phyloP scores from a whole-genome alignment of 495 filamentous ascomycete genomes.

The Penicillium angulare region DNA sequence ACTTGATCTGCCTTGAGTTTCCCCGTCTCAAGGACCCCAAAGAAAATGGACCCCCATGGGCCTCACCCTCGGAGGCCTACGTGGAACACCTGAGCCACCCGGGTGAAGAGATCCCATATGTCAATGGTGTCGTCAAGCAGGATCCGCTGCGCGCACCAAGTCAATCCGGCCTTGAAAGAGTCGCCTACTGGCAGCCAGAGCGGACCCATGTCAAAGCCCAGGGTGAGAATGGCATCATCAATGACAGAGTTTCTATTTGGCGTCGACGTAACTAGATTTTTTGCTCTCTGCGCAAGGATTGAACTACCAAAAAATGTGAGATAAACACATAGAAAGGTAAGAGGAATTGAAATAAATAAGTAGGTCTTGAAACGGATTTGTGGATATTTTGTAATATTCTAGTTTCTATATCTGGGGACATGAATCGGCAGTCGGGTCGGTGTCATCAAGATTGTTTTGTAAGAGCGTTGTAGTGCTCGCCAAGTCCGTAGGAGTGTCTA shows the following conservation, averaged over 20 bases:
- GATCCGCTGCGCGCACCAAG: slow-evolving; percentile 38
- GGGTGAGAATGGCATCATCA: slow-evolving; percentile 33
- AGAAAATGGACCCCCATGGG: slow-evolving; percentile 68
- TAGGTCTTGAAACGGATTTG: neutral
- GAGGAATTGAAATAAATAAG: neutral
- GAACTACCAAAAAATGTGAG: no score
- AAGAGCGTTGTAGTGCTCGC: slow-evolving; percentile 96
- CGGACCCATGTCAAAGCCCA: slow-evolving; percentile 59
- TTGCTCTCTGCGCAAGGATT: neutral
- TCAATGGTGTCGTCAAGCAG: slow-evolving; percentile 51
- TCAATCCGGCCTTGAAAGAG: slow-evolving; percentile 51
- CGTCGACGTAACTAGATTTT: slow-evolving; percentile 27
- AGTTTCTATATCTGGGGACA: neutral
- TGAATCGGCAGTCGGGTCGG: no score
- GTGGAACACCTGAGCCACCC: slow-evolving; percentile 63
- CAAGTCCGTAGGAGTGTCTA: slow-evolving; percentile 83
- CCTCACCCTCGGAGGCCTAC: slow-evolving; percentile 61
- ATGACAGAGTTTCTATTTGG: slow-evolving; percentile 41
- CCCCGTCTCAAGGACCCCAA: slow-evolving; percentile 65
- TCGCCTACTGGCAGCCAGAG: slow-evolving; percentile 64
- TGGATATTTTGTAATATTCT: neutral
- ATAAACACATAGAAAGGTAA: neutral
- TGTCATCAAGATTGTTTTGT: slow-evolving; percentile 14
- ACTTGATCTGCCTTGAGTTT: slow-evolving; percentile 78
- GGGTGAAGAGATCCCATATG: slow-evolving; percentile 62